These are phyloP conservation scores for Chloris gayana DNA, from an alignment of 176 grass and related monocot species.

Conservation along the genomic window DNA sequence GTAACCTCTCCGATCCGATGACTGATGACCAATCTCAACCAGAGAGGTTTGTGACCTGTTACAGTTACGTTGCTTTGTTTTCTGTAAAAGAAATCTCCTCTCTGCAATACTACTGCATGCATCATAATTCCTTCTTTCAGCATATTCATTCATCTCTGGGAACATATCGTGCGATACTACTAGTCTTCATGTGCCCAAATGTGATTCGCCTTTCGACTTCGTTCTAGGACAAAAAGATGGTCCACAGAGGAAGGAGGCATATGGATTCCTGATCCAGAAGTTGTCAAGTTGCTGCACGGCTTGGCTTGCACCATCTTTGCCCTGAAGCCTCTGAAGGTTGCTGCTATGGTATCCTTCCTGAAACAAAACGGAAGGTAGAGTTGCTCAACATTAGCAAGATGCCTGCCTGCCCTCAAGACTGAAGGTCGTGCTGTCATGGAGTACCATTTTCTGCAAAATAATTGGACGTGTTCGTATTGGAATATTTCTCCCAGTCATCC, in stretches of 20 bases:
- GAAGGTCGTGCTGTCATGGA: background rate
- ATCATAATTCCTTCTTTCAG: no score
- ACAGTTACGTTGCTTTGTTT: no score
- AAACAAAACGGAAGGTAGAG: background rate
- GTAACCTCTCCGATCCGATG: background rate
- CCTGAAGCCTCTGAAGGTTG: background rate
- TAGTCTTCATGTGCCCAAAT: background rate
- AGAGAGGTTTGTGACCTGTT: no score
- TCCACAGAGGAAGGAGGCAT: background rate
- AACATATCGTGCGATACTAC: no score
- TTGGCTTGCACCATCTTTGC: background rate
- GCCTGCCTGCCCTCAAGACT: no score
- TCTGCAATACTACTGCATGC: no score
- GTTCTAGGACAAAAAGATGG: background rate
- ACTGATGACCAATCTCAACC: background rate
- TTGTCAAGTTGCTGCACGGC: background rate
- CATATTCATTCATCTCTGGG: no score
- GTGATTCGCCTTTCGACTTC: background rate
- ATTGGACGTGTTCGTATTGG: background rate
- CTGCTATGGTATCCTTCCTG: no score
- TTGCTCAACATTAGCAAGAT: background rate
- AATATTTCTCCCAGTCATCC: constrained; percentile 21
- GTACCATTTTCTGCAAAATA: background rate
- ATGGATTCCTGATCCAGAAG: no score
- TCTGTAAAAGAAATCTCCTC: no score